Conservation (phyloP, 257 asterid species). For the Solanum paucissectum region DNA sequence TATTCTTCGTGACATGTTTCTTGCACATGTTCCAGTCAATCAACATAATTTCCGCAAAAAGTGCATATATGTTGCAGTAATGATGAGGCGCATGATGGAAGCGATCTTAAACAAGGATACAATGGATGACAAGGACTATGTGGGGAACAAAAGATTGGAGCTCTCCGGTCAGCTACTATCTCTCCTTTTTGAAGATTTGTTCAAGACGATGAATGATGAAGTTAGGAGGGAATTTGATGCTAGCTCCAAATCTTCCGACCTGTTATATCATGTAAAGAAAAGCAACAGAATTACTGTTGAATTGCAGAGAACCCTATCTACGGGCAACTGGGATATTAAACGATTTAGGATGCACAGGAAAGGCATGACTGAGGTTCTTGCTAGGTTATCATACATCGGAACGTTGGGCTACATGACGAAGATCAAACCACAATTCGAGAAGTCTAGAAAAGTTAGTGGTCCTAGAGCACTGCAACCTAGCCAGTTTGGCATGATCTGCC, state of each 20-base stretch:
- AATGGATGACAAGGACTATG: conserved; percentile 97
- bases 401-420: conserved; percentile 81
- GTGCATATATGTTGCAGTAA: conserved; percentile 89
- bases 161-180: conserved; percentile 86
- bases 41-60: conserved; percentile 68
- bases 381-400: conserved; percentile 76
- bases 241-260: conserved; percentile 38
- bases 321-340: conserved; percentile 84
- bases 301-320: conserved; percentile 76
- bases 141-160: conserved; percentile 93
- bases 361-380: conserved; percentile 91
- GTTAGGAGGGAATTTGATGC: conserved; percentile 28
- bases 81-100: conserved; percentile 95
- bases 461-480: conserved; percentile 98
- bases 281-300: conserved; percentile 32
- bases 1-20: conserved; percentile 52
- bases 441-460: conserved; percentile 96
- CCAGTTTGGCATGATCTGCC: conserved; percentile 99
- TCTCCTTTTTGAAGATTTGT: conserved; percentile 89
- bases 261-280: conserved; percentile 24
- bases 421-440: conserved; percentile 81
- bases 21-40: conserved; percentile 72
- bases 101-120: conserved; percentile 91
- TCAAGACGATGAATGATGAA: conserved; percentile 82
- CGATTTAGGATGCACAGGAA: conserved; percentile 79